A percentile compares a stretch with the other conserved stretches of the same genome.
Evolutionary conservation across 495 filamentous ascomycete species (phyloP).

Genomic region (Cryomyces minteri): DNA sequence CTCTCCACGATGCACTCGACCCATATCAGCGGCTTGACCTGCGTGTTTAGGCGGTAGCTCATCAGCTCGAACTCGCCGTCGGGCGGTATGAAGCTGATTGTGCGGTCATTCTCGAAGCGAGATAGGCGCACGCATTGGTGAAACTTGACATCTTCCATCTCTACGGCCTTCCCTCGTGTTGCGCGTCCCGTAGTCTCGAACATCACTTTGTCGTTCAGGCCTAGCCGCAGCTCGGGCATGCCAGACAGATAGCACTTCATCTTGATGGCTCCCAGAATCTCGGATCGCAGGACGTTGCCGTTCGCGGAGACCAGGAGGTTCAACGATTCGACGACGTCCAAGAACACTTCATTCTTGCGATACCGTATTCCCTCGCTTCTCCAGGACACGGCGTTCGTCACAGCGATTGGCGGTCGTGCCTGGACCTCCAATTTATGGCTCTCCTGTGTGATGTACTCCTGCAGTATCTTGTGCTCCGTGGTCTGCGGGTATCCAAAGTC

Average conservation of each 20-base stretch:
- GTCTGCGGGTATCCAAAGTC: conserved; percentile 99
- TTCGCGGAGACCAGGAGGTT: conserved; percentile 91
- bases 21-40: conserved; percentile 97
- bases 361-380: conserved; percentile 95
- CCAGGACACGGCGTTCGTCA: conserved; percentile 98
- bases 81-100: conserved; percentile 96
- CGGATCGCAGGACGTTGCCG: conserved; percentile 89
- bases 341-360: conserved; percentile 98
- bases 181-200: conserved; percentile 95
- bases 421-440: conserved; percentile 96
- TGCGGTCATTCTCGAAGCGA: conserved; percentile 95
- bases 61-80: conserved; percentile 99
- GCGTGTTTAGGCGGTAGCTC: conserved; percentile 97
- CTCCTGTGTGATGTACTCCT: conserved; percentile 97
- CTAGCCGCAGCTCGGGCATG: conserved; percentile 92
- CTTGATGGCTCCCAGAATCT: conserved; percentile 94
- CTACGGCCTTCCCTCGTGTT: conserved; percentile 88
- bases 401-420: conserved; percentile 96
- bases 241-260: conserved; percentile 99
- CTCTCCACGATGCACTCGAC: conserved; percentile 95
- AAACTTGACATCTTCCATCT: conserved; percentile 99
- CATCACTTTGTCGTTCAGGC: conserved; percentile 98
- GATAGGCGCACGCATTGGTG: conserved; percentile 95
- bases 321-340: conserved; percentile 92
- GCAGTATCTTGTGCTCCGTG: conserved; percentile 95